Evolutionary conservation across 768 basidiomycete species (phyloP), one percentile per base, ranked within the genome.

Genomic region (Tubosaeta sp.): DNA sequence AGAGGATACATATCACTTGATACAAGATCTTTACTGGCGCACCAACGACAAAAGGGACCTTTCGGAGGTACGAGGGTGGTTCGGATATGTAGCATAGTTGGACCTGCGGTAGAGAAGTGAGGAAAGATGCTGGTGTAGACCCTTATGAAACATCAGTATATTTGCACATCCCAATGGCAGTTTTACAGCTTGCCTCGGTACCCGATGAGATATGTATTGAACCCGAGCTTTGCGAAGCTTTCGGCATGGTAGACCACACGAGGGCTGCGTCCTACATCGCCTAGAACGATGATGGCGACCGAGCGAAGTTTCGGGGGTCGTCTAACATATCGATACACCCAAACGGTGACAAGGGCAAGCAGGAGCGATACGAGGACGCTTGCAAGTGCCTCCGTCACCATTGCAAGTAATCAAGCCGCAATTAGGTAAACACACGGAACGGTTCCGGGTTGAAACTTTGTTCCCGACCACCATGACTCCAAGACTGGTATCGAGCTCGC

Each of bases 191-290:
- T 58, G 92, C 95, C 93, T 70, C 75, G 72, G 66, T 97, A 97
- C 14, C 92, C 95, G 50, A 98, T 80, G 16, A 99, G 64, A 59
- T 83, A 81, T 2, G 91, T 92, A 53, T 79, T 72, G 67, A 91
- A 97, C 6, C 78, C 82, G 48, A 84, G 78, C 51, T 85, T 80
- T 35, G 91, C 87, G 65, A 99, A 90, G 64, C 90, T 94, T 66
- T 95, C 84, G 0, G 95, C 88, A 61, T 99, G 97, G 67, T 97
- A 97, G 91, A 97, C 95, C 91, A 97, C 98, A 49, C 97, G 78
- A 11, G 97, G 97, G 65, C 90, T 93, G 52, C 97, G 80, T 2
- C 95, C 97, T 44, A 99, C 84, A 72, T 99, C 97, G 10, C 97
- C 97, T 10, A 99, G 77, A 13, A 99, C 97, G 44, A 98, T 72